Percentiles rank a stretch among this genome's conserved stretches.
Evolutionary conservation across 352 stramenopile species (phyloP).

Genomic region (Pythium dissotocum): DNA sequence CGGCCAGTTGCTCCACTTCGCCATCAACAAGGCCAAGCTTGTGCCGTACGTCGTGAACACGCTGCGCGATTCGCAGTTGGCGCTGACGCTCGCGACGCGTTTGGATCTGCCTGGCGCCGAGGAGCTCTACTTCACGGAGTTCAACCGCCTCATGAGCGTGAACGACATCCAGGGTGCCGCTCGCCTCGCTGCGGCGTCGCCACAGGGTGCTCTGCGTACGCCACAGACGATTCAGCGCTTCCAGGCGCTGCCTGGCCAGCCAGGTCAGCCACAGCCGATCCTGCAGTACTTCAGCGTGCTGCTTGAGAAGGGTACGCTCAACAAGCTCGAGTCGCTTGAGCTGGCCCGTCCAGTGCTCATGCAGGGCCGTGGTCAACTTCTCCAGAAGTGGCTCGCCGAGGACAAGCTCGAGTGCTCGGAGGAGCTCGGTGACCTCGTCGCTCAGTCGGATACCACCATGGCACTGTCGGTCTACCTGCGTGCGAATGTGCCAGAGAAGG

Average conservation of each 20-base stretch:
- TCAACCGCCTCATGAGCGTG: constrained; percentile 93
- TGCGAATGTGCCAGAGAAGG: constrained; percentile 97
- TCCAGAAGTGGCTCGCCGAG: constrained; percentile 99
- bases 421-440: constrained; percentile 96
- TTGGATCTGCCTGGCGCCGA: constrained; percentile 97
- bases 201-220: constrained; percentile 92
- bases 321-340: constrained; percentile 99
- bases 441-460: constrained; percentile 96
- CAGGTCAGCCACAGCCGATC: constrained; percentile 96
- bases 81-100: constrained; percentile 94
- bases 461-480: constrained; percentile 98
- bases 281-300: constrained; percentile 99
- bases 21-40: constrained; percentile 97
- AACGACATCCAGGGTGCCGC: constrained; percentile 85
- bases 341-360: constrained; percentile 97
- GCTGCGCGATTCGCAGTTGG: constrained; percentile 95
- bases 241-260: constrained; percentile 97
- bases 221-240: constrained; percentile 98
- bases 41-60: constrained; percentile 99
- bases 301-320: constrained; percentile 97
- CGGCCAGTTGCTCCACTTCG: constrained; percentile 96
- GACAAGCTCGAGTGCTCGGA: constrained; percentile 99
- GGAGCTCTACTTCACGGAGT: constrained; percentile 98
- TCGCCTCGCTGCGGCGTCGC: constrained; percentile 91
- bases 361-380: constrained; percentile 95